phyloP scores from a whole-genome alignment of 2,329 filamentous ascomycete species.

The Verticillium dahliae region DNA sequence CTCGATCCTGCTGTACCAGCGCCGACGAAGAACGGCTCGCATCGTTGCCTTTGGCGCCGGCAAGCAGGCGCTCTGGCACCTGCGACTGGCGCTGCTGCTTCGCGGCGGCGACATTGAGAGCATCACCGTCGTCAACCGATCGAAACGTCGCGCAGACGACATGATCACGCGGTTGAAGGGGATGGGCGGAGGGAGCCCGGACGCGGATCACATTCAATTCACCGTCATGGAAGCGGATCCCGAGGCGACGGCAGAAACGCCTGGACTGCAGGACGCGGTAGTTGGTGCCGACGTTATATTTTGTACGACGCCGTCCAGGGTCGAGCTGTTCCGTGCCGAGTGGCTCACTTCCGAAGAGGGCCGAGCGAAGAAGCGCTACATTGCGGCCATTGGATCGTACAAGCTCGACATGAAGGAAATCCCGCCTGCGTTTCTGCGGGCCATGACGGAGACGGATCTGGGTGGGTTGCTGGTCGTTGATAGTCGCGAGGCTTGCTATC shows the following conservation, averaged over 20 bases:
- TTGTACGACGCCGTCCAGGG: constrained; percentile 73
- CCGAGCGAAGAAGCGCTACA: constrained; percentile 61
- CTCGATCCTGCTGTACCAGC: constrained; percentile 55
- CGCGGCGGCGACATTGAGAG: constrained; percentile 65
- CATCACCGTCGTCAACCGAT: constrained; percentile 77
- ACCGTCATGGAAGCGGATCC: constrained; percentile 56
- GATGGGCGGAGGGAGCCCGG: not conserved
- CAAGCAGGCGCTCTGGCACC: constrained; percentile 90
- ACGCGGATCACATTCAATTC: constrained; percentile 41
- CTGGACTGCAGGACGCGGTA: constrained; percentile 58
- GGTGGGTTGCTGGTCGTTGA: constrained; percentile 60
- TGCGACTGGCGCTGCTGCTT: constrained; percentile 74
- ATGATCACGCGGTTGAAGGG: constrained; percentile 29
- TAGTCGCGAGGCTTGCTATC: constrained; percentile 70
- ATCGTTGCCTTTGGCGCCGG: constrained; percentile 83
- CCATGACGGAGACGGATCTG: constrained; percentile 34
- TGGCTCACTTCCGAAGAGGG: constrained; percentile 69
- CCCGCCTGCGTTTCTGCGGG: constrained; percentile 66
- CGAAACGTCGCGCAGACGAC: constrained; percentile 53
- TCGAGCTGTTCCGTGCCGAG: constrained; percentile 66
- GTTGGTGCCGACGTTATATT: constrained; percentile 74
- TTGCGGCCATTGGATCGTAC: constrained; percentile 66
- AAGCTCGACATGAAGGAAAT: constrained; percentile 75
- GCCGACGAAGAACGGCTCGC: constrained; percentile 62
- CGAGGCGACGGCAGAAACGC: constrained; percentile 34